Base-by-base conservation (phyloP, 225 moss, liverwort and hornwort genomes). In the Neckera pumila region DNA sequence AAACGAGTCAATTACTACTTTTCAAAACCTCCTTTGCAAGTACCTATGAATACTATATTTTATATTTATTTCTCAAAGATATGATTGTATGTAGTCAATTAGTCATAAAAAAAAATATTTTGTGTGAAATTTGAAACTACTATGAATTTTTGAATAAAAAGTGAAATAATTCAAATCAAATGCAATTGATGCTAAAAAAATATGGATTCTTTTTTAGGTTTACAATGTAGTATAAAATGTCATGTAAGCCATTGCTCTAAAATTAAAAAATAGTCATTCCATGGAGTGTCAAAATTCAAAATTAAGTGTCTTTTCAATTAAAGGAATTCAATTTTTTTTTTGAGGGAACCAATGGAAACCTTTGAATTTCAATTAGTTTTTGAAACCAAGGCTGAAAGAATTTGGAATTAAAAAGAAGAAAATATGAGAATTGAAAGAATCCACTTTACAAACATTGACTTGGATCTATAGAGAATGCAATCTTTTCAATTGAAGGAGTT, bases 151-250 rank as follows among this genome's bases (percentile, higher is more conserved):
- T 28, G 4, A 49, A 13, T 51, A 51, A 13, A 33, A 21, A 20
- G 8, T 12, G 1, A 49, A 33, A 49, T 1, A 76, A 51, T 51
- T 51, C 8, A 33, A 47, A 33, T 21, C 2, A 12, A 75, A 33
- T 33, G 21, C 2, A 49, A 33, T 30, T 19, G 12, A 8, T 30
- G 51, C 21, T 76, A 8, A 49, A 31, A 49, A 12, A 33, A 13
- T 33, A 0, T 76, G 8, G 34, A 33, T 1, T 8, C 51, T 2
- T 7, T 4, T 20, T 1, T 20, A 51, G 3, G 5, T 14, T 31
- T 76, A 19, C 0, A 5, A 21, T 5, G 5, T 20, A 21, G 30
- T 19, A 1, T 31, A 76, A 9, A 51, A 31, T 5, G 21, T 49
- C 3, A 8, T 75, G 12, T 7, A 34, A 10, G 34, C 5, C 18